phyloP scores from a whole-genome alignment of 2,329 filamentous ascomycete species.

The Xylaria digitata region DNA sequence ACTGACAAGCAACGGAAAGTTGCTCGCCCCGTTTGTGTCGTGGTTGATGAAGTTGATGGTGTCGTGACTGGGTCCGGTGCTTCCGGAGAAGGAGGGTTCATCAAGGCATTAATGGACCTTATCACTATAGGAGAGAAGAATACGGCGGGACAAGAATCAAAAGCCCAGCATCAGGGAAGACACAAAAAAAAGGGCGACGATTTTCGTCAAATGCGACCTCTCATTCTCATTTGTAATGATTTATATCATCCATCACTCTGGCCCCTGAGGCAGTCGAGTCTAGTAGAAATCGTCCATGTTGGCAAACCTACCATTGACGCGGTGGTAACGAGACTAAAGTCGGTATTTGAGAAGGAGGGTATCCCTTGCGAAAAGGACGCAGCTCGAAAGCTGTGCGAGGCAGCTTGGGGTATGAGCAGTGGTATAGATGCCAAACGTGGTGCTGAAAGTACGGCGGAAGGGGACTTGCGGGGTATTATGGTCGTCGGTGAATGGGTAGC shows the following conservation, averaged over 20 bases:
- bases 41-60: constrained; percentile 97
- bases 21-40: constrained; percentile 88
- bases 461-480: constrained; percentile 84
- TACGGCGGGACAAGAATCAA: constrained; percentile 51
- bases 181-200: constrained; percentile 83
- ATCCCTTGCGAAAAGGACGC: constrained; percentile 91
- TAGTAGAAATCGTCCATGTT: constrained; percentile 92
- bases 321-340: constrained; percentile 82
- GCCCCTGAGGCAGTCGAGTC: constrained; percentile 82
- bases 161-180: constrained; percentile 51
- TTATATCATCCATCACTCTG: constrained; percentile 91
- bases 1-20: constrained; percentile 71
- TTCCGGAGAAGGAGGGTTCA: constrained; percentile 90
- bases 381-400: constrained; percentile 84
- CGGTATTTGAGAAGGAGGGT: constrained; percentile 88
- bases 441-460: constrained; percentile 74
- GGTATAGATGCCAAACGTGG: constrained; percentile 76
- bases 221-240: constrained; percentile 97
- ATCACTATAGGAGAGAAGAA: constrained; percentile 90
- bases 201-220: constrained; percentile 85
- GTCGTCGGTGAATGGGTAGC: constrained; percentile 90
- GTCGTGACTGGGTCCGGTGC: constrained; percentile 83
- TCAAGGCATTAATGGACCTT: constrained; percentile 93
- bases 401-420: constrained; percentile 81
- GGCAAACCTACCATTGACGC: constrained; percentile 89